These are phyloP conservation scores for Colletotrichum acutatum DNA, from an alignment of 2,329 filamentous ascomycete species.

Conservation along the genomic window DNA sequence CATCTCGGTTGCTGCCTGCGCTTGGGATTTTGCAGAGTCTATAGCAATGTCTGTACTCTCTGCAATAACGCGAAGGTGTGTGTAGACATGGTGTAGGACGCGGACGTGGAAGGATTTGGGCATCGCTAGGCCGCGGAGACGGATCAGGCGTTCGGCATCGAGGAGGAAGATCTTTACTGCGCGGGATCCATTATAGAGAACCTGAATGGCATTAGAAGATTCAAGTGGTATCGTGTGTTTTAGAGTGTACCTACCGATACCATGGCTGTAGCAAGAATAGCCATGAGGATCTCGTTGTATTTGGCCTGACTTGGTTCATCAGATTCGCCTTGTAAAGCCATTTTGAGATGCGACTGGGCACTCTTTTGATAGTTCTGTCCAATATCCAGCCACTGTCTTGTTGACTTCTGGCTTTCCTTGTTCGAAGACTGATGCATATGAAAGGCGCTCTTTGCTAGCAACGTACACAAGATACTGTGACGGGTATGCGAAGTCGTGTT, in stretches of 20 bases:
- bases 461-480: slow-evolving; percentile 50
- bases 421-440: slow-evolving; percentile 44
- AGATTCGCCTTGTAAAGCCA: slow-evolving; percentile 47
- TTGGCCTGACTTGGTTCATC: slow-evolving; percentile 48
- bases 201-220: not conserved
- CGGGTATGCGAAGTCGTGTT: slow-evolving; percentile 51
- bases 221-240: too few species aligned
- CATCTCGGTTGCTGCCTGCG: slow-evolving; percentile 19
- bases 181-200: slow-evolving; percentile 28
- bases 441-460: slow-evolving; percentile 55
- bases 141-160: slow-evolving; percentile 56
- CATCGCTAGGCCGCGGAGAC: slow-evolving; percentile 48
- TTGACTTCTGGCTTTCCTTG: slow-evolving; percentile 11
- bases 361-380: slow-evolving; percentile 43
- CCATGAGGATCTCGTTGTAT: slow-evolving; percentile 57
- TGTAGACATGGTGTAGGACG: slow-evolving; percentile 59
- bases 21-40: not conserved
- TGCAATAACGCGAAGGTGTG: slow-evolving; percentile 55
- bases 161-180: slow-evolving; percentile 42
- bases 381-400: slow-evolving; percentile 43
- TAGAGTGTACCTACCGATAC: slow-evolving; percentile 32
- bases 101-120: slow-evolving; percentile 54
- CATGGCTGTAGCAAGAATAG: slow-evolving; percentile 47
- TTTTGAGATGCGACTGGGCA: slow-evolving; percentile 45
- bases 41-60: slow-evolving; percentile 47